These are phyloP conservation scores for Auricularia sp. DNA, from an alignment of 768 basidiomycete species.

Conservation along the genomic window DNA sequence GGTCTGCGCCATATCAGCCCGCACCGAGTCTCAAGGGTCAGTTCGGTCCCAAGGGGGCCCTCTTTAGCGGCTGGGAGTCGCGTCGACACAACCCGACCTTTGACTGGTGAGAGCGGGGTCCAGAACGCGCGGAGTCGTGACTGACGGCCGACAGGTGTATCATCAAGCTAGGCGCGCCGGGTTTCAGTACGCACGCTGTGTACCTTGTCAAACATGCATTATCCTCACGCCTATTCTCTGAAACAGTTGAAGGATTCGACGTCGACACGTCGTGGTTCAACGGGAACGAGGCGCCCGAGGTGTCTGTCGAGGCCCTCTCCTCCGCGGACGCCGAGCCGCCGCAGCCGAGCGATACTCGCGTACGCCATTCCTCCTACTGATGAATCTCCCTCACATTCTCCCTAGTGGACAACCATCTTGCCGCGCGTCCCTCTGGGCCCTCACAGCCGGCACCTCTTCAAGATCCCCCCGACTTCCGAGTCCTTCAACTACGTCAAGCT, in stretches of 20 bases:
- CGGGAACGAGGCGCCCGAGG: slow-evolving; percentile 84
- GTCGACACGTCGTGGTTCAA: slow-evolving; percentile 91
- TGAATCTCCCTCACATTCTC: background rate
- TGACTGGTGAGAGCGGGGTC: slow-evolving; percentile 58
- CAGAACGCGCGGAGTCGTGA: background rate
- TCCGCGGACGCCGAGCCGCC: slow-evolving; percentile 25
- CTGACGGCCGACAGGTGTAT: slow-evolving; percentile 54
- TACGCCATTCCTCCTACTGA: slow-evolving; percentile 25
- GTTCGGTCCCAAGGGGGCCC: slow-evolving; percentile 89
- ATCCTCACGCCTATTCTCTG: background rate
- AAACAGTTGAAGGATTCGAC: slow-evolving; percentile 63
- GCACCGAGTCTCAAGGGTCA: slow-evolving; percentile 87
- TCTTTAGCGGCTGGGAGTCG: slow-evolving; percentile 92
- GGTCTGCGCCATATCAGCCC: slow-evolving; percentile 39
- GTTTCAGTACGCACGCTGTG: slow-evolving; percentile 21
- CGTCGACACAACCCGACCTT: slow-evolving; percentile 77
- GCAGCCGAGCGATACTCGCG: slow-evolving; percentile 39
- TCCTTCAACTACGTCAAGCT: slow-evolving; percentile 75
- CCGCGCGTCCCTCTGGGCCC: slow-evolving; percentile 72
- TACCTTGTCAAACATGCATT: background rate
- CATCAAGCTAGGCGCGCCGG: slow-evolving; percentile 73
- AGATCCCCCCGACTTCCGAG: slow-evolving; percentile 38
- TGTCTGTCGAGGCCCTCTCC: slow-evolving; percentile 51
- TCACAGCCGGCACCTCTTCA: slow-evolving; percentile 81
- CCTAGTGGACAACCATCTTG: slow-evolving; percentile 73